Conservation (phyloP, 306 rosid genomes). For the Luffa aegyptiaca region DNA sequence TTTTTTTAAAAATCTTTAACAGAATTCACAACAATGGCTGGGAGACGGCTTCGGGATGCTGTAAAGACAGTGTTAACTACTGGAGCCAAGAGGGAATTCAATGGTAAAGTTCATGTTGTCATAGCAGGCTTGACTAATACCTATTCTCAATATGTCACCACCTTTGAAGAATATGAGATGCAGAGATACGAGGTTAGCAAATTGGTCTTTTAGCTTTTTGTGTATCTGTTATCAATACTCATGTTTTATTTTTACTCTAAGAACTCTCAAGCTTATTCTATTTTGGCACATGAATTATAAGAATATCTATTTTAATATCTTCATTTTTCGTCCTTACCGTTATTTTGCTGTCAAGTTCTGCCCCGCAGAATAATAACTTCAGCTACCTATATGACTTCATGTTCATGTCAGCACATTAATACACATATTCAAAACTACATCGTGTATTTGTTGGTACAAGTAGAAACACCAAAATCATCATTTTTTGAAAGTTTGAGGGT, state of each 20-base stretch:
- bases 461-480: background rate
- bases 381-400: background rate
- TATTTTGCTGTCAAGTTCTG: background rate
- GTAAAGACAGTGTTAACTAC: slow-evolving; percentile 48
- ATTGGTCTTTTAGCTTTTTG: background rate
- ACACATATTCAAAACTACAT: background rate
- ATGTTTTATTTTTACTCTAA: background rate
- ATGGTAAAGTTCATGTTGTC: slow-evolving; percentile 44
- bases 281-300: background rate
- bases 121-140: slow-evolving; percentile 82
- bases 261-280: background rate
- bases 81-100: slow-evolving; percentile 27
- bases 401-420: background rate
- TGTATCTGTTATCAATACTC: too few relatives aligned
- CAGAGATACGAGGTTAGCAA: slow-evolving; percentile 89
- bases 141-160: slow-evolving; percentile 80
- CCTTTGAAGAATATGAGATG: slow-evolving; percentile 68
- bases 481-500: background rate
- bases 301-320: background rate
- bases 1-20: background rate
- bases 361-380: background rate
- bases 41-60: slow-evolving; percentile 83
- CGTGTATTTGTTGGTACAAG: background rate
- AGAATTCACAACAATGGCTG: slow-evolving; percentile 97
- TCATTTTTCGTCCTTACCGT: background rate